Evolutionary conservation across 768 basidiomycete genomes (phyloP).

Genomic region (Lactarius pseudohatsudake): DNA sequence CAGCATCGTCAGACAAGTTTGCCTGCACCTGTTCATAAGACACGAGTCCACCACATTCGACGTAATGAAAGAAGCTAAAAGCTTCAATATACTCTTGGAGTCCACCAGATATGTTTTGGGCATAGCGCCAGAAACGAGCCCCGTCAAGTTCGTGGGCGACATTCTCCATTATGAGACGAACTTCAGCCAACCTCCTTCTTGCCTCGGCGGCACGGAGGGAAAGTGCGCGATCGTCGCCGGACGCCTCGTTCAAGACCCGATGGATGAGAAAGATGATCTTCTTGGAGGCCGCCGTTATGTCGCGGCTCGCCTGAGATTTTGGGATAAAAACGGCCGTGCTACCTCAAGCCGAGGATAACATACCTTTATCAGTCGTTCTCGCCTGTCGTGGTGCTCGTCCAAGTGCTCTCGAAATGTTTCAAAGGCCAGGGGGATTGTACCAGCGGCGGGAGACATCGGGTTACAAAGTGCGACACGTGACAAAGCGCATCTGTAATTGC

Average conservation of each 20-base stretch:
- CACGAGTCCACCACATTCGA: conserved; percentile 67
- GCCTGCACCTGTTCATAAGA: conserved; percentile 65
- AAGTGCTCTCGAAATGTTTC: conserved; percentile 65
- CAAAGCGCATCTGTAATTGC: not conserved
- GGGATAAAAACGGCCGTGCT: conserved; percentile 6
- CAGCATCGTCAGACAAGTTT: conserved; percentile 59
- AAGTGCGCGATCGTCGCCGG: conserved; percentile 36
- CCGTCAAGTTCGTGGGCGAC: conserved; percentile 63
- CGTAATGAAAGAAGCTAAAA: conserved; percentile 82
- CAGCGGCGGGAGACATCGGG: conserved; percentile 1
- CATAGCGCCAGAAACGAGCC: conserved; percentile 76
- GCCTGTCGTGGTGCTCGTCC: conserved; percentile 81
- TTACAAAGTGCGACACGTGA: conserved; percentile 18
- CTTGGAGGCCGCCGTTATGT: conserved; percentile 89
- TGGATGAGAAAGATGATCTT: conserved; percentile 93
- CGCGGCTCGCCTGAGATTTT: conserved; percentile 64
- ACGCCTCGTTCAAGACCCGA: conserved; percentile 55
- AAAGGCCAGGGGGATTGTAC: conserved; percentile 45
- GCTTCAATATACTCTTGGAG: conserved; percentile 97
- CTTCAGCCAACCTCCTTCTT: conserved; percentile 62
- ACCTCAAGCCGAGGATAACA: conserved; percentile 14
- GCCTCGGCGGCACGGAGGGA: conserved; percentile 51
- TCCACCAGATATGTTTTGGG: conserved; percentile 72
- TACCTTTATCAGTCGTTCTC: conserved; percentile 91
- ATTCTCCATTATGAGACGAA: conserved; percentile 60